Evolutionary conservation across 2,329 filamentous ascomycete species (phyloP).

Genomic region (Penicillium sp.): DNA sequence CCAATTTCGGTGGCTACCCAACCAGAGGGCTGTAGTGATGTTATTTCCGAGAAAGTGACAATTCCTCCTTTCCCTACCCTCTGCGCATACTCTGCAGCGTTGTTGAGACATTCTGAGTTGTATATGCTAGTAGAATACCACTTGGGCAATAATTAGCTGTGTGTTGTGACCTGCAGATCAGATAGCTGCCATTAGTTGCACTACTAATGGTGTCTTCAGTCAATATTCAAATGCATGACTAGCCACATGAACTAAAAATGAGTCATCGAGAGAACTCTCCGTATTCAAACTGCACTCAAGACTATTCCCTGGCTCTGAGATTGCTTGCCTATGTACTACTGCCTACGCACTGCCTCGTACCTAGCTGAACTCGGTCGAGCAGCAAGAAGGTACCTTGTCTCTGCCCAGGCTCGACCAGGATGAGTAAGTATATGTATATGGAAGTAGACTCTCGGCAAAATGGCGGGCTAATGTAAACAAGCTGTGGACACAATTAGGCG

Average conservation of each 20-base stretch:
- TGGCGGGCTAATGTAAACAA: background rate
- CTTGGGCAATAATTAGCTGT: background rate
- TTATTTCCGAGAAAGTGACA: background rate
- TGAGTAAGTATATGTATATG: background rate
- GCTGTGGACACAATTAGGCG: background rate
- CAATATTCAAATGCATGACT: background rate
- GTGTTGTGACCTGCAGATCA: background rate
- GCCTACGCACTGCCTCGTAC: background rate
- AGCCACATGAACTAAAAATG: background rate
- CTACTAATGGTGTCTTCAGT: background rate
- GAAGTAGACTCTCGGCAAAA: background rate
- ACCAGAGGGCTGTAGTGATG: background rate
- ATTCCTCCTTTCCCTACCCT: slow-evolving; percentile 26
- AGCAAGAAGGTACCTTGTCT: background rate
- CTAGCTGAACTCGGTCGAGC: background rate
- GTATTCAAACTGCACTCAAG: background rate
- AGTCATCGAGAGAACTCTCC: background rate
- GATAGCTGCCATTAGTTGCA: background rate
- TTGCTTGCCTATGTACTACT: background rate
- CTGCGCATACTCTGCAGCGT: slow-evolving; percentile 28
- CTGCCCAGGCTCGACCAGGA: background rate
- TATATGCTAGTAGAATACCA: background rate
- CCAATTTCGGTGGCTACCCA: background rate
- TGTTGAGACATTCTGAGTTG: background rate
- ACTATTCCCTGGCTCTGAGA: background rate